phyloP scores from a whole-genome alignment of 2,329 filamentous ascomycete species.

The Aspergillus brasiliensis region DNA sequence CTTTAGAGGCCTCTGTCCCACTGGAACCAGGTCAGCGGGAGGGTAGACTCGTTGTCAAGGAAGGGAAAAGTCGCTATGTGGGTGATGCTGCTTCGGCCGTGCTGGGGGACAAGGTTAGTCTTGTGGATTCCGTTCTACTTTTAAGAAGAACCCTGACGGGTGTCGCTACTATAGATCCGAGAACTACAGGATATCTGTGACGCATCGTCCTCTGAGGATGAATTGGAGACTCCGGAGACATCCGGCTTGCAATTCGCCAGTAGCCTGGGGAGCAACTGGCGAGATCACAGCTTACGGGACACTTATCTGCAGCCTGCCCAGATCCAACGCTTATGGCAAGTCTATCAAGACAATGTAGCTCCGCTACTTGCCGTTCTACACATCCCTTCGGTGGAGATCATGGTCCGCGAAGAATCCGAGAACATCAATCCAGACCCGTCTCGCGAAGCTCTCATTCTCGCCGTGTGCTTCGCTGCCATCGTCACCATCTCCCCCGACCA shows the following conservation, averaged over 20 bases:
- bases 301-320: constrained; percentile 5
- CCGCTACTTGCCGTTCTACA: constrained; percentile 25
- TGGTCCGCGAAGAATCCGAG: constrained; percentile 6
- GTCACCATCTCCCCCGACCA: constrained; percentile 15
- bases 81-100: constrained; percentile 21
- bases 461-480: constrained; percentile 22
- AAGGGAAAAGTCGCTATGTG: constrained; percentile 19
- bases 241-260: background rate
- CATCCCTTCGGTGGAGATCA: constrained; percentile 2
- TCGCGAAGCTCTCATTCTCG: constrained; percentile 12
- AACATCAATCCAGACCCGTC: background rate
- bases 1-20: background rate
- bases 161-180: background rate
- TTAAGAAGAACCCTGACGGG: background rate
- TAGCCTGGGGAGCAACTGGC: background rate
- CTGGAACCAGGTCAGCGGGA: background rate
- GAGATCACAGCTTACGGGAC: background rate
- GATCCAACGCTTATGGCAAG: constrained; percentile 17
- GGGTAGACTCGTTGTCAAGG: constrained; percentile 6
- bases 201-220: background rate
- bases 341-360: constrained; percentile 23
- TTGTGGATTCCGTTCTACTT: background rate
- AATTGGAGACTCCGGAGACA: background rate
- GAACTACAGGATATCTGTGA: constrained; percentile 16
- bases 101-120: constrained; percentile 19